Base-by-base conservation (phyloP, 2,329 filamentous ascomycete species). In the Penicillium sp. region DNA sequence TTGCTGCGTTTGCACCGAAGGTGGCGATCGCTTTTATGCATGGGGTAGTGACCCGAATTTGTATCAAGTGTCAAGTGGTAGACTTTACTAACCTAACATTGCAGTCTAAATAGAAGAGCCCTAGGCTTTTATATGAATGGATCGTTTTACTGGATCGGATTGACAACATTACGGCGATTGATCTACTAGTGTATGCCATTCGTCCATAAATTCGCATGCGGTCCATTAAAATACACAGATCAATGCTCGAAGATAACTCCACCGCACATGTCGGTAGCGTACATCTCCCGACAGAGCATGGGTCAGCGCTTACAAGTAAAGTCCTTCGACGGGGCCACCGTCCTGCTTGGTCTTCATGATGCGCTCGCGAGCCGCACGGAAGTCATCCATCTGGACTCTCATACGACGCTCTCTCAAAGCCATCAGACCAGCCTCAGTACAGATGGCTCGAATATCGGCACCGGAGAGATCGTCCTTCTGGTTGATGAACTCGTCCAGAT, bases 371-470 rank as follows among this genome's bases (percentile, higher is more conserved):
- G 95, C 95, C 55, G 91, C 84, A 55, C 95, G 84, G 83, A 99
- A 99, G 77, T 99, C 95, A 8, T 93, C 91, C 95, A 99, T 99
- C 78, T 98, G 93, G 57, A 99, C 95, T 55, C 93, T 87, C 95
- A 99, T 99, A 72, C 95, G 88, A 63, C 95, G 86, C 81, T 99
- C 95, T 67, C 95, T 86, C 62, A 99, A 82, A 21, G 95, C 95
- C 85, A 98, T 87, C 72, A 99, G 81, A 76, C 95, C 95, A 44
- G 95, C 93, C 75, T 99, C 95, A 29, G 93, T 96, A 79, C 95
- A 99, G 70, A 99, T 99, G 48, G 95, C 95, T 79, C 98, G 96
- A 83, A 99, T 98, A 77, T 99, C 95, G 35, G 95, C 95, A 76
- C 95, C 95, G 5, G 90, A 96, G 8, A 99, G 83, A 69, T 99